Percentiles rank a stretch among this genome's conserved stretches.
Conservation (phyloP, 1,139 yeast genomes). For the Trichomonascaceae sp. region DNA sequence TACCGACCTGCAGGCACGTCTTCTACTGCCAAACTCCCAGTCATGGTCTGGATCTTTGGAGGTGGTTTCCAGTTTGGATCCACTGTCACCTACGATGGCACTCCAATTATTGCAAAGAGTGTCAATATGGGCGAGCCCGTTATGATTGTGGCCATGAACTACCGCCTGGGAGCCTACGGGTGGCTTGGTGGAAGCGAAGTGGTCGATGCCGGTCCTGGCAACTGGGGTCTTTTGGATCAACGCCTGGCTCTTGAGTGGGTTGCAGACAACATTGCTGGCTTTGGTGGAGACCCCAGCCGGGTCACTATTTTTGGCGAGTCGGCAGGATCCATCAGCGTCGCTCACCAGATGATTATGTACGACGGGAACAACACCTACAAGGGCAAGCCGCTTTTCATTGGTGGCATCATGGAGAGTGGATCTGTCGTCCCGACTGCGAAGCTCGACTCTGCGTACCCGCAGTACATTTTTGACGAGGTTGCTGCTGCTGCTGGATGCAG, state of each 20-base stretch:
- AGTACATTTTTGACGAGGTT: constrained; percentile 9
- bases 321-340: constrained; percentile 26
- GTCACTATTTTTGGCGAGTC: constrained; percentile 27
- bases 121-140: constrained; percentile 12
- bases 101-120: constrained; percentile 10
- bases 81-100: constrained; percentile 8
- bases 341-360: constrained; percentile 17
- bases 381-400: constrained; percentile 15
- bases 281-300: constrained; percentile 27
- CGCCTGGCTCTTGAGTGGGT: constrained; percentile 26
- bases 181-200: constrained; percentile 21
- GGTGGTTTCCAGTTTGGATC: constrained; percentile 23
- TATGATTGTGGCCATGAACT: constrained; percentile 16
- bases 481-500: constrained; percentile 8
- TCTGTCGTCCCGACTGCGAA: constrained; percentile 7
- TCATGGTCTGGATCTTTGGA: constrained; percentile 27
- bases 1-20: constrained; percentile 10
- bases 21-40: constrained; percentile 17
- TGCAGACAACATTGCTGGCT: constrained; percentile 19
- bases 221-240: constrained; percentile 27
- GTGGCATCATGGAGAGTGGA: constrained; percentile 17
- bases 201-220: constrained; percentile 14
- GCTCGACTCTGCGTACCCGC: constrained; percentile 6
- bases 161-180: constrained; percentile 26
- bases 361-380: constrained; percentile 13